Base-by-base conservation (phyloP, 148 eudicot species). In the Beta vulgaris region DNA sequence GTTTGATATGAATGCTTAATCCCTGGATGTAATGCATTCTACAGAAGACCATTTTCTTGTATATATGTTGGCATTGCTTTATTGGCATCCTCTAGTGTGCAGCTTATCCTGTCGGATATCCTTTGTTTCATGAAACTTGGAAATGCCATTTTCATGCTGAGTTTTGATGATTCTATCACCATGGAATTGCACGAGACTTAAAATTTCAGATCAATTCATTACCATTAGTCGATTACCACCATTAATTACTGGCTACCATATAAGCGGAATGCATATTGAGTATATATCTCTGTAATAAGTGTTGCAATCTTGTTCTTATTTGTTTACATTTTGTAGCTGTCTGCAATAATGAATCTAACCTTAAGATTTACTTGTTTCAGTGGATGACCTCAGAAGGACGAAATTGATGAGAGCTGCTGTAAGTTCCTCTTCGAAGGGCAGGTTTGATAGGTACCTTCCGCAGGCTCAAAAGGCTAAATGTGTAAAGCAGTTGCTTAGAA, bases 321-420 rank as follows among this genome's bases (percentile, higher is more conserved):
- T 53, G 1, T 1, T 29, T 71, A 26, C 64, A 46, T 23, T 9
- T 12, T 64, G 18, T 28, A 71, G 75, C 57, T 64, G 18, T 42
- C 28, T 67, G 40, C 51, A 35, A 35, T 61, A 2, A 43, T 54
- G n/a, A 25, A 49, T 42, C n/a, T 54, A 65, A 35, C n/a, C 13
- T 43, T n/a, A 2, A 55, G 14, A 23, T 76, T 32, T 8, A 42
- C 37, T 55, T 65, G 53, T 66, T 13, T 51, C 72, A 75, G 72
- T 26, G 63, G 29, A 75, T 55, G 58, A 64, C 16, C 49, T 14
- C 36, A 9, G 43, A 21, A 15, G 19, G 8, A 16, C 3, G 3
- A 48, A 39, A 55, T 25, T 37, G 60, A 61, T 1, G 37, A 60
- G 35, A 60, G 54, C 28, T 62, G 25, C 14, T 3, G 42, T 53